These are phyloP conservation scores for Omphalotus guepiniiformis DNA, from an alignment of 768 basidiomycete species.

Conservation along the genomic window DNA sequence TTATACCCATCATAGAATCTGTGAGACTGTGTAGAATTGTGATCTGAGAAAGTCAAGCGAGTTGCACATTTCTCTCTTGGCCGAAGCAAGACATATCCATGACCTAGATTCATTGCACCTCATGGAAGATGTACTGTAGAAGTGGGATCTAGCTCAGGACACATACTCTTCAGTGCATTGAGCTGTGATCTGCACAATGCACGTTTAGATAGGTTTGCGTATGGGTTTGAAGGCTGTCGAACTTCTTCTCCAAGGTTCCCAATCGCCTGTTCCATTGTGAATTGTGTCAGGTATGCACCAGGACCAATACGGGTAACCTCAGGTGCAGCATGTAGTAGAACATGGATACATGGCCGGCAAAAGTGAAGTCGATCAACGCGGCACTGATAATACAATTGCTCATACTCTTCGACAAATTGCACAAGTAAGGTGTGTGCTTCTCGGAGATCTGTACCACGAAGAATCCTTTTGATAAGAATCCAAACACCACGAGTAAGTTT, in stretches of 20 bases:
- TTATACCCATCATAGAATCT: no score
- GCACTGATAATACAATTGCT: slow-evolving; percentile 23
- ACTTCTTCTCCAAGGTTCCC: slow-evolving; percentile 16
- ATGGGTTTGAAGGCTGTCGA: slow-evolving; percentile 17
- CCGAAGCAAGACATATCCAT: no score
- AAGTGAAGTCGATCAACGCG: slow-evolving; percentile 24
- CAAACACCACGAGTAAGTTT: slow-evolving; percentile 19
- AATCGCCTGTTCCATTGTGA: slow-evolving; percentile 17
- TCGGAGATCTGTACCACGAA: slow-evolving; percentile 13
- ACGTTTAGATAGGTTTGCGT: slow-evolving; percentile 18
- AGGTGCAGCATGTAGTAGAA: slow-evolving; percentile 12
- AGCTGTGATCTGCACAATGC: slow-evolving; percentile 11
- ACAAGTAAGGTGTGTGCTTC: slow-evolving; percentile 14
- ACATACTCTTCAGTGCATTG: slow-evolving; percentile 14
- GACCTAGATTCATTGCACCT: no score
- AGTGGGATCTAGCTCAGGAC: slow-evolving; percentile 17
- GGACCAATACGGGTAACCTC: slow-evolving; percentile 17
- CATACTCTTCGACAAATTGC: slow-evolving; percentile 24
- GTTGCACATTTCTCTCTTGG: no score
- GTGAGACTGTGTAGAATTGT: no score
- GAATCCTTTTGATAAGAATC: slow-evolving; percentile 16
- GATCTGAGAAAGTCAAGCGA: no score
- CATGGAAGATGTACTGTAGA: no score
- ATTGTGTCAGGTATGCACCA: slow-evolving; percentile 11
- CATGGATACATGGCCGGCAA: slow-evolving; percentile 23